Conservation (phyloP, 2,329 filamentous ascomycete genomes). For the Botrytis byssoidea region DNA sequence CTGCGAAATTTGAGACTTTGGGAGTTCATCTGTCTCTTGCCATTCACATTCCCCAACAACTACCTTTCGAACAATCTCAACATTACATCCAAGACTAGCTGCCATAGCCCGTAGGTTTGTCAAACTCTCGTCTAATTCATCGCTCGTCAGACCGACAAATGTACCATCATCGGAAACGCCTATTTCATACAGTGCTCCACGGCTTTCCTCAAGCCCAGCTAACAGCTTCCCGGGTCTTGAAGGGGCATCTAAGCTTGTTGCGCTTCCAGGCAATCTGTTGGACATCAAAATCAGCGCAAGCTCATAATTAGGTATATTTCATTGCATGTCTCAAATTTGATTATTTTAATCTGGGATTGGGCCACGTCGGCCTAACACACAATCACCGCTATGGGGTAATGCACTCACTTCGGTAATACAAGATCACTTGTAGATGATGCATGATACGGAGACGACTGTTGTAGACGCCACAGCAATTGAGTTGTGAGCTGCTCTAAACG, state of each 20-base stretch:
- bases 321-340: neutral
- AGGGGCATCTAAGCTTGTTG: constrained; percentile 47
- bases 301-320: neutral
- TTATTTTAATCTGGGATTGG: neutral
- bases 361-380: neutral
- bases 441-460: constrained; percentile 92
- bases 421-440: constrained; percentile 73
- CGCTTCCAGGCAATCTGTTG: constrained; percentile 59
- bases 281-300: neutral
- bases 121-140: constrained; percentile 91
- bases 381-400: neutral
- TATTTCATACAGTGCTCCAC: constrained; percentile 93
- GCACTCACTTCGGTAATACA: constrained; percentile 59
- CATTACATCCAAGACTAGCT: constrained; percentile 81
- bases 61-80: constrained; percentile 79
- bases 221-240: constrained; percentile 57
- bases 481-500: constrained; percentile 90
- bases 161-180: constrained; percentile 93
- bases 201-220: constrained; percentile 85
- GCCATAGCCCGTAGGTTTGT: constrained; percentile 87
- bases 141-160: constrained; percentile 80
- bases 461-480: constrained; percentile 88
- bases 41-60: constrained; percentile 83
- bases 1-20: constrained; percentile 23
- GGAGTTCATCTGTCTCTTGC: constrained; percentile 37